These are phyloP conservation scores for Pichia scutulata DNA, from an alignment of 805 yeast species.

Conservation along the genomic window DNA sequence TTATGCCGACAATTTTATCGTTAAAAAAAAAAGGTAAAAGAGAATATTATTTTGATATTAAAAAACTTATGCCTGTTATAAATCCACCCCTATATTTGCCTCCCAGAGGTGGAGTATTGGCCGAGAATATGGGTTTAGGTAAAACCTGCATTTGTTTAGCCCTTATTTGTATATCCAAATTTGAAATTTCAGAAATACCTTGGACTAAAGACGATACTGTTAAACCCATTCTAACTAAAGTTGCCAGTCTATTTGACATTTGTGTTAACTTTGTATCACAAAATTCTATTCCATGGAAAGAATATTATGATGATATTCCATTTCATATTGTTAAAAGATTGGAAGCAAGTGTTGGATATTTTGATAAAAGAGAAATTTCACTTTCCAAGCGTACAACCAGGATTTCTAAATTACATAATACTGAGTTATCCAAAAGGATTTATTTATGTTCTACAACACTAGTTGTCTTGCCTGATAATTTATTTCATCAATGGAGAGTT, in stretches of 20 bases:
- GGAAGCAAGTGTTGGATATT: constrained; percentile 36
- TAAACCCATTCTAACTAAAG: not conserved
- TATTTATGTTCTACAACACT: constrained; percentile 47
- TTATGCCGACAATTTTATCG: constrained; percentile 19
- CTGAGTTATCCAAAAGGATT: constrained; percentile 22
- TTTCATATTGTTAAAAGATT: constrained; percentile 32
- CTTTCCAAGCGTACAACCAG: constrained; percentile 13
- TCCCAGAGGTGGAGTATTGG: constrained; percentile 56
- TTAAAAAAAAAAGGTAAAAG: not conserved
- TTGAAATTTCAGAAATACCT: constrained; percentile 43
- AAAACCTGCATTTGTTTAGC: constrained; percentile 56
- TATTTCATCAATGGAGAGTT: constrained; percentile 56
- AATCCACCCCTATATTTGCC: constrained; percentile 37
- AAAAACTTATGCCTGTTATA: constrained; percentile 22
- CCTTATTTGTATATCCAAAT: constrained; percentile 46
- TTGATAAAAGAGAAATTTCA: constrained; percentile 20
- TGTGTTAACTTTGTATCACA: constrained; percentile 38
- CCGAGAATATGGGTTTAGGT: constrained; percentile 65
- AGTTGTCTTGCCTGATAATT: constrained; percentile 57
- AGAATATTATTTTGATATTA: constrained; percentile 31
- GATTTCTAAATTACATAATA: constrained; percentile 4
- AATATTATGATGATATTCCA: constrained; percentile 38
- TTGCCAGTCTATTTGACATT: constrained; percentile 27
- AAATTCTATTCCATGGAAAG: constrained; percentile 54
- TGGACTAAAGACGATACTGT: constrained; percentile 1